A percentile compares a stretch with the other conserved stretches of the same genome.
phyloP scores from a whole-genome alignment of 495 filamentous ascomycete species.

The Hypoxylon lenormandii region DNA sequence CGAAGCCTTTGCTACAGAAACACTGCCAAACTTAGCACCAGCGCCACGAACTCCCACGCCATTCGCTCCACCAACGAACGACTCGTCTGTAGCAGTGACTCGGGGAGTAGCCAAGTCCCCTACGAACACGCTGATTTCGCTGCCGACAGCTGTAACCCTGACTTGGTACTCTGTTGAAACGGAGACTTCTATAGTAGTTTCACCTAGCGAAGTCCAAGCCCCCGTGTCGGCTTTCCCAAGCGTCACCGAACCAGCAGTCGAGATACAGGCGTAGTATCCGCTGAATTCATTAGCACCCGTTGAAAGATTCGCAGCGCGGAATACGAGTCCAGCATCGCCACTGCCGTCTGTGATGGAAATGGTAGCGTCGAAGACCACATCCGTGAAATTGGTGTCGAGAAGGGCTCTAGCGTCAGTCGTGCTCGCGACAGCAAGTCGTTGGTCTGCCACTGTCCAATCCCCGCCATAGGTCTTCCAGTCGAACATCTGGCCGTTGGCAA shows the following conservation, averaged over 20 bases:
- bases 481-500: constrained; percentile 50
- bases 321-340: constrained; percentile 48
- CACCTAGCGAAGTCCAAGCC: constrained; percentile 13
- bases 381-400: constrained; percentile 51
- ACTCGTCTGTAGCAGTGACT: constrained; percentile 32
- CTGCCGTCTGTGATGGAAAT: constrained; percentile 22
- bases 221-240: constrained; percentile 33
- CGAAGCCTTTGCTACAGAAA: constrained; percentile 45
- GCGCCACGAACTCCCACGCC: constrained; percentile 40
- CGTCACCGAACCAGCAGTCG: constrained; percentile 23
- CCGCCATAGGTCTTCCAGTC: constrained; percentile 47
- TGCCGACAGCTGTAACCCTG: constrained; percentile 37
- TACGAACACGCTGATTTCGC: constrained; percentile 44
- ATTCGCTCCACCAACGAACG: constrained; percentile 36
- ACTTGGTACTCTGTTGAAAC: constrained; percentile 30
- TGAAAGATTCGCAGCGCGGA: constrained; percentile 34
- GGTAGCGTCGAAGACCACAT: constrained; percentile 46
- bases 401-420: constrained; percentile 37
- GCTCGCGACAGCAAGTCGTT: constrained; percentile 26
- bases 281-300: constrained; percentile 13
- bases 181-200: constrained; percentile 8
- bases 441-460: constrained; percentile 26
- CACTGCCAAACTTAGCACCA: constrained; percentile 30
- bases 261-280: constrained; percentile 40
- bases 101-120: constrained; percentile 31